Evolutionary conservation across 148 eudicot genomes (phyloP), one percentile per base, ranked within the genome.

Genomic region (Cornus suecica): DNA sequence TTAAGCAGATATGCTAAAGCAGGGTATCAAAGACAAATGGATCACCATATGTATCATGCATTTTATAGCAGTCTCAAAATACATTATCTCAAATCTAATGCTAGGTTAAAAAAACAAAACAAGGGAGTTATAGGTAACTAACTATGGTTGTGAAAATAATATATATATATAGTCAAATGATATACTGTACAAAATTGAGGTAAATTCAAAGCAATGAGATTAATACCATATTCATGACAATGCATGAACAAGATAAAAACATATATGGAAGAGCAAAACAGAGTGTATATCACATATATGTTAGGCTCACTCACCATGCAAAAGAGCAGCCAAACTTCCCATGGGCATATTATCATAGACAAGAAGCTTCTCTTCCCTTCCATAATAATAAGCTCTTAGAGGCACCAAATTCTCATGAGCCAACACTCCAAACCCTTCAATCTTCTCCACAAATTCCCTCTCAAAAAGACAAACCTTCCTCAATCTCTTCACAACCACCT

Each of bases 281-380:
- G 45, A 45, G 13, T 14, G 13, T 14, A 70, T 24, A 70, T 25
- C 65, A 71, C 1, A 37, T n/a, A n/a, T n/a, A n/a, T n/a, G n/a
- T n/a, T n/a, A n/a, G n/a, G n/a, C n/a, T n/a, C n/a, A n/a, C 82
- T 75, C 22, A 84, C 89, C 89, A 70, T 87, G 86, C 64, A 87
- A 69, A 69, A 80, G 72, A 32, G 70, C 66, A 58, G 65, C 56
- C 64, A 87, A 66, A 82, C 89, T 87, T 69, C 85, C 85, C 74
- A 77, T 66, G 15, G 82, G 82, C 80, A 87, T 79, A 34, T 23
- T 77, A 24, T 82, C 87, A 52, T 52, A 84, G 16, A 84, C 56
- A 66, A 87, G 76, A 64, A 87, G 75, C 84, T 82, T 82, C 74
- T 87, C 89, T 23, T 80, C 87, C 31, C 32, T 78, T 3, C 87